phyloP scores from a whole-genome alignment of 352 stramenopile species.

The Pilasporangium apinafurcum region DNA sequence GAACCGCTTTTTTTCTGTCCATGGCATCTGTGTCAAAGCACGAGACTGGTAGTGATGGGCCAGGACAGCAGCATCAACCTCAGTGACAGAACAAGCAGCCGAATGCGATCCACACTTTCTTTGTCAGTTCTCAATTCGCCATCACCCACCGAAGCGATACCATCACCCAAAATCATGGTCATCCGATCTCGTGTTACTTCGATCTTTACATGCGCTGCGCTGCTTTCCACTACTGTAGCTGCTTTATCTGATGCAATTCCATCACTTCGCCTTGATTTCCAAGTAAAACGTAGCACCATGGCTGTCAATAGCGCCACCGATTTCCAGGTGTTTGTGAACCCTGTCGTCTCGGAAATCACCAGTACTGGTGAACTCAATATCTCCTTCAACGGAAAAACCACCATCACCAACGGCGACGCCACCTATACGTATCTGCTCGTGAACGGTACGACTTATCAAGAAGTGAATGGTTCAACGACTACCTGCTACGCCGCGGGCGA shows the following conservation, averaged over 20 bases:
- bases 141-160: too few relatives aligned
- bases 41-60: too few relatives aligned
- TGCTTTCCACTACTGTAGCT: not conserved
- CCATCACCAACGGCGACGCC: conserved; percentile 17
- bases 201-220: not conserved
- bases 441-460: conserved; percentile 22
- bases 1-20: too few relatives aligned
- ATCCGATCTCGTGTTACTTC: not conserved
- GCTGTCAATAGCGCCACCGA: conserved; percentile 30
- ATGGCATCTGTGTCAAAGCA: too few relatives aligned
- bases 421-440: conserved; percentile 35
- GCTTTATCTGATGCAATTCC: conserved; percentile 14
- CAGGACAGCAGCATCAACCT: too few relatives aligned
- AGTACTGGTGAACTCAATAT: conserved; percentile 4
- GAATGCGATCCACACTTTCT: too few relatives aligned
- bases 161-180: not conserved
- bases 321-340: conserved; percentile 40
- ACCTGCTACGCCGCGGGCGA: conserved; percentile 16
- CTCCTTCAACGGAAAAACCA: conserved; percentile 32
- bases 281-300: conserved; percentile 47
- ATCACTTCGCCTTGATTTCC: conserved; percentile 30
- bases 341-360: conserved; percentile 11
- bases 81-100: too few relatives aligned
- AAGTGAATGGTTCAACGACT: conserved; percentile 6
- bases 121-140: conserved; percentile 1